Evolutionary conservation across 768 basidiomycete genomes (phyloP).

Genomic region (Gyrodon lividus): DNA sequence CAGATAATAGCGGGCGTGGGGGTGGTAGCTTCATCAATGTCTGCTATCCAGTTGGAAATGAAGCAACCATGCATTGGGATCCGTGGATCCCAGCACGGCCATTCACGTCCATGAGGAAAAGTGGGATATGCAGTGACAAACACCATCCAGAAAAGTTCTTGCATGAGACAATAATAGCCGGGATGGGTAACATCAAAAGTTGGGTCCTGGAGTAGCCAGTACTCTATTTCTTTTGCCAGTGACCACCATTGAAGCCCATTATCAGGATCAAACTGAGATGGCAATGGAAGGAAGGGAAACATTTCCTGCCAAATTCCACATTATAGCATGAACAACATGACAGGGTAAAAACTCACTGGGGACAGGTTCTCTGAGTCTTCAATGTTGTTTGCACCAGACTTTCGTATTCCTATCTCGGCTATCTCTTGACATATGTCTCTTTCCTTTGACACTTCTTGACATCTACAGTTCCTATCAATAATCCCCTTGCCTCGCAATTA

Average conservation of each 20-base stretch:
- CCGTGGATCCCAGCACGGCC: conserved; percentile 5
- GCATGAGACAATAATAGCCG: neutral
- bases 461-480: too few relatives aligned
- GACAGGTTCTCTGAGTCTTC: too few relatives aligned
- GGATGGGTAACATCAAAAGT: neutral
- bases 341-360: too few relatives aligned
- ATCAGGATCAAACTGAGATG: neutral
- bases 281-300: conserved; percentile 1
- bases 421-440: too few relatives aligned
- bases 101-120: conserved; percentile 6
- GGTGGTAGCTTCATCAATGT: too few relatives aligned
- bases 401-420: too few relatives aligned
- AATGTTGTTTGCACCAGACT: too few relatives aligned
- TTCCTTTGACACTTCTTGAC: too few relatives aligned
- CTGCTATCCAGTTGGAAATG: conserved; percentile 1
- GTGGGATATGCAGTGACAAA: conserved; percentile 5
- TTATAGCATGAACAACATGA: too few relatives aligned
- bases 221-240: neutral
- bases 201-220: neutral
- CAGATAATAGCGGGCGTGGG: too few relatives aligned
- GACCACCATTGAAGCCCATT: neutral
- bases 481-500: too few relatives aligned
- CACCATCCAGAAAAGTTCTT: conserved; percentile 10
- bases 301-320: neutral
- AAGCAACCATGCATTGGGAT: conserved; percentile 7